Conservation (phyloP, 306 rosid genomes). For the Sicyos baderoa region DNA sequence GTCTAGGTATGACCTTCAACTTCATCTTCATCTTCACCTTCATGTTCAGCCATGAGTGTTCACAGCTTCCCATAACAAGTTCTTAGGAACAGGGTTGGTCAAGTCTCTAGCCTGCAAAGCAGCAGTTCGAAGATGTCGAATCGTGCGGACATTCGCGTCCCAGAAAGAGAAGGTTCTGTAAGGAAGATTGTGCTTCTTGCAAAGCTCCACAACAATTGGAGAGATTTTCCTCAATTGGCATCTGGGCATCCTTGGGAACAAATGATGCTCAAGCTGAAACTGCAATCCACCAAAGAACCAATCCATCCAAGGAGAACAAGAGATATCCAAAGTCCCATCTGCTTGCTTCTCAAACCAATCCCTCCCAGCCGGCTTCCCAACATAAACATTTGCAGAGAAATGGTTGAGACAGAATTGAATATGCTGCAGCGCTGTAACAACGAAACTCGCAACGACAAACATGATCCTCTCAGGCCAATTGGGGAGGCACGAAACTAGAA, state of each 20-base stretch:
- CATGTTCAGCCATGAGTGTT: constrained; percentile 38
- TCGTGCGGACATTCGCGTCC: constrained; percentile 36
- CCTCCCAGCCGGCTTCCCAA: constrained; percentile 30
- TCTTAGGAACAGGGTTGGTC: constrained; percentile 33
- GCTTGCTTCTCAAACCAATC: constrained; percentile 51
- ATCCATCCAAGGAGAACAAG: constrained; percentile 39
- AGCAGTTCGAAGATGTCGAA: constrained; percentile 33
- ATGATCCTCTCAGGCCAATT: constrained; percentile 26
- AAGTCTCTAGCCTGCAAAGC: constrained; percentile 43
- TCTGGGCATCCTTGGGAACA: constrained; percentile 39
- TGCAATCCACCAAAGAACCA: constrained; percentile 45
- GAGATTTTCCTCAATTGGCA: constrained; percentile 40
- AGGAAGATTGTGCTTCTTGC: constrained; percentile 44
- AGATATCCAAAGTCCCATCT: constrained; percentile 38
- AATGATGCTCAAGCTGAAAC: constrained; percentile 47
- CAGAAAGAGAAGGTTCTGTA: constrained; percentile 40
- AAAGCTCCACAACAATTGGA: constrained; percentile 32
- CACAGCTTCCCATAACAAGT: constrained; percentile 45
- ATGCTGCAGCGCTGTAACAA: constrained; percentile 36
- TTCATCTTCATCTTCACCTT: neutral
- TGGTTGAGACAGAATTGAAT: constrained; percentile 42
- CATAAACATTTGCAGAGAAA: constrained; percentile 40
- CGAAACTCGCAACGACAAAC: constrained; percentile 31
- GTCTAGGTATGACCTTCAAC: constrained; percentile 4
- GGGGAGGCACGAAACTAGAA: constrained; percentile 25